Base-by-base conservation (phyloP, 768 basidiomycete species). In the Leucocoprinus sp. region DNA sequence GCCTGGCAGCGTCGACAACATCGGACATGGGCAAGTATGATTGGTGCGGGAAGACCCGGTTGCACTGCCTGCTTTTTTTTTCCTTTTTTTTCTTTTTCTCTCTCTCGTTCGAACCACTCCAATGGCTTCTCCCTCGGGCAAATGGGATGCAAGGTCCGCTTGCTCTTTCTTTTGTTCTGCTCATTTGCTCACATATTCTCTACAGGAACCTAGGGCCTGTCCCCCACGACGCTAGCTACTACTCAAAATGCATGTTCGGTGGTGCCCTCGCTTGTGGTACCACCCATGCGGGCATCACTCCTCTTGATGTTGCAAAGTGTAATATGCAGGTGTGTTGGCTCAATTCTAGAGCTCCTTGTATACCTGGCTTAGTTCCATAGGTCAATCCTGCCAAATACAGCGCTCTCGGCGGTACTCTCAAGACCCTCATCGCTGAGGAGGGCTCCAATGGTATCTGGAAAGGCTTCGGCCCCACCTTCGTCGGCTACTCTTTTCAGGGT, bases 401-500 rank as follows among this genome's bases (percentile, higher is more conserved):
- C 55, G 81, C 86, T 48, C 78, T 84, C 52, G 55, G 69, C 37
- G 67, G 75, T 42, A 70, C 75, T 53, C 67, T 92, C 52, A 71
- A 72, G 48, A 72, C 74, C 29, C 79, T 93, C 59, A 43, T 85
- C 45, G 77, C 76, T 33, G 88, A 90, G 63, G 87, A 93, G 66
- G 88, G 93, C 57, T 65, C 80, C 50, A 78, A 64, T 29, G 93
- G 90, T 64, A 79, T 96, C 65, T 86, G 92, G 82, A 97, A 95
- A 67, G 93, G 93, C 58, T 71, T 96, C 61, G 88, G 88, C 28
- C 93, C 93, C 43, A 97, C 93, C 49, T 72, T 92, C 52, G 72
- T 95, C 66, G 92, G 93, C 52, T 93, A 93, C 73, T 89, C 90
- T 7, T 76, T 92, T 57, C 93, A 96, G 70, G 93, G 93, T 62